Conservation (phyloP, 768 basidiomycete genomes). For the Pisolithus tinctorius region DNA sequence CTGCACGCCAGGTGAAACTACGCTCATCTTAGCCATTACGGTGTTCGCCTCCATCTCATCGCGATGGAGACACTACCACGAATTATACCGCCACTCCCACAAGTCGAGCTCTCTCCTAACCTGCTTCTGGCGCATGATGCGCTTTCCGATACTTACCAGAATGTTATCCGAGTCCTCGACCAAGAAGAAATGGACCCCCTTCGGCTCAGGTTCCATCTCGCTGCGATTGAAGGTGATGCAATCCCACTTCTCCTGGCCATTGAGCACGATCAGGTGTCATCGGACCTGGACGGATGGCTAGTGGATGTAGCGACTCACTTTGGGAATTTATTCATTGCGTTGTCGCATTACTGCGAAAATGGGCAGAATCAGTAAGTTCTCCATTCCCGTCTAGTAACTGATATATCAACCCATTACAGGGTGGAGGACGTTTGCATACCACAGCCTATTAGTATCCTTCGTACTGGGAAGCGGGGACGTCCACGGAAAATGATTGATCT, state of each 20-base stretch:
- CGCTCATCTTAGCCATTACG: too few relatives aligned
- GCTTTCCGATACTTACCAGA: too few relatives aligned
- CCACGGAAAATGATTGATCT: slow-evolving; percentile 5
- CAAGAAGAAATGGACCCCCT: too few relatives aligned
- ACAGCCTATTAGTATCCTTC: not conserved
- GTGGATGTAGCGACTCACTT: not conserved
- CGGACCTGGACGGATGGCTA: not conserved
- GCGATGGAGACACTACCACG: too few relatives aligned
- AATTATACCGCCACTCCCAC: too few relatives aligned
- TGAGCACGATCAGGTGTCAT: not conserved
- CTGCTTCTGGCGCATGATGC: too few relatives aligned
- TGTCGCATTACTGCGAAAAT: not conserved
- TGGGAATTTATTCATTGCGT: not conserved
- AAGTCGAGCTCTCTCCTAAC: too few relatives aligned
- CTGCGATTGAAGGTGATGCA: not conserved
- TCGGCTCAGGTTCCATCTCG: not conserved
- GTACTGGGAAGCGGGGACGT: not conserved
- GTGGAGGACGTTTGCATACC: not conserved
- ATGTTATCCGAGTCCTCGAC: too few relatives aligned
- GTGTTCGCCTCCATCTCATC: too few relatives aligned
- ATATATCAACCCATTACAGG: not conserved
- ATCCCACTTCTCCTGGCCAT: not conserved
- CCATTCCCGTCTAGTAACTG: not conserved
- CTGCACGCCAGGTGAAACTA: too few relatives aligned
- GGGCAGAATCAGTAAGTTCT: not conserved